These are phyloP conservation scores for Pseudocercospora eumusae DNA, from an alignment of 2,329 filamentous ascomycete species.

Conservation along the genomic window DNA sequence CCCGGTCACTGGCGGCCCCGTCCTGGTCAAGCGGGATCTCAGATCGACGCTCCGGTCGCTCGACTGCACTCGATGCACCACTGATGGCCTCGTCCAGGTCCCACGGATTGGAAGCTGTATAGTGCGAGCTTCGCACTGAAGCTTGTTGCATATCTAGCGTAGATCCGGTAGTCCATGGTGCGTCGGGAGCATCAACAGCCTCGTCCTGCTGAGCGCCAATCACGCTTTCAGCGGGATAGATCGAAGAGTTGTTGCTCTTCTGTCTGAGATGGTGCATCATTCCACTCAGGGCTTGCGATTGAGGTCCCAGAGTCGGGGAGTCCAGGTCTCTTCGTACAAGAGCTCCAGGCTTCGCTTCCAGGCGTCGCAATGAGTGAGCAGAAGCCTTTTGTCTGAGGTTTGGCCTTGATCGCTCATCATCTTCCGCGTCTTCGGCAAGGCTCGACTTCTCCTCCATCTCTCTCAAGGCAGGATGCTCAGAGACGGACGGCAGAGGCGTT, in stretches of 20 bases:
- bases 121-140: constrained; percentile 47
- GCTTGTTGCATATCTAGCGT: constrained; percentile 15
- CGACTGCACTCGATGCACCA: constrained; percentile 31
- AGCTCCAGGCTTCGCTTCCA: constrained; percentile 27
- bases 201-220: constrained; percentile 40
- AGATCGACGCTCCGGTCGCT: constrained; percentile 26
- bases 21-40: constrained; percentile 25
- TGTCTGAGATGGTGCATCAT: constrained; percentile 70
- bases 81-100: constrained; percentile 55
- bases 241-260: constrained; percentile 77
- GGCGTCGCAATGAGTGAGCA: constrained; percentile 23
- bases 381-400: constrained; percentile 22
- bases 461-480: constrained; percentile 41
- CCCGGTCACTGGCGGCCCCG: constrained; percentile 4
- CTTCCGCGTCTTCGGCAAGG: constrained; percentile 35
- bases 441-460: constrained; percentile 30
- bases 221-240: constrained; percentile 59
- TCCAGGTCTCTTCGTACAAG: constrained; percentile 49
- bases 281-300: constrained; percentile 63
- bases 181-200: constrained; percentile 29
- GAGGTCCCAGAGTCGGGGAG: constrained; percentile 77
- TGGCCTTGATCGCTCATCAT: constrained; percentile 22
- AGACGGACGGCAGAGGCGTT: constrained; percentile 38
- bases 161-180: constrained; percentile 23
- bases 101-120: constrained; percentile 57